These are phyloP conservation scores for Pseudopithomyces maydicus DNA, from an alignment of 2,329 filamentous ascomycete species.

Conservation along the genomic window DNA sequence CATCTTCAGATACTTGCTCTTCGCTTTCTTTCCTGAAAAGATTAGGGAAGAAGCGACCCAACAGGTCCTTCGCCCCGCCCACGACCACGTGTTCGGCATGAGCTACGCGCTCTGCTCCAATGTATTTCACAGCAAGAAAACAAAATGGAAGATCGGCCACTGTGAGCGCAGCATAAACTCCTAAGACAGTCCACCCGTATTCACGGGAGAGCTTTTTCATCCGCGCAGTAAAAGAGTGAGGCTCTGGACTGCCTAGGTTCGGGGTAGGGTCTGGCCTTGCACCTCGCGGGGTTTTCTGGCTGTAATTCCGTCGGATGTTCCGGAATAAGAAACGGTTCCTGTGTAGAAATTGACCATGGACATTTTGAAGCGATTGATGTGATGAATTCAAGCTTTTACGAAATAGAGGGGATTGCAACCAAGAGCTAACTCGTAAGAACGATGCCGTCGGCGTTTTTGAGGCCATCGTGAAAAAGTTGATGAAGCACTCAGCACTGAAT, in stretches of 20 bases:
- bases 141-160: conserved; percentile 91
- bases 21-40: conserved; percentile 50
- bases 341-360: neutral
- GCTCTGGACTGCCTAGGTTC: conserved; percentile 31
- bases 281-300: neutral
- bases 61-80: conserved; percentile 59
- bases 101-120: conserved; percentile 87
- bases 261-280: conserved; percentile 28
- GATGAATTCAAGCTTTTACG: neutral
- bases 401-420: neutral
- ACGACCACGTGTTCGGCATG: conserved; percentile 66
- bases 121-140: conserved; percentile 78
- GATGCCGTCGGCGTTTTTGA: neutral
- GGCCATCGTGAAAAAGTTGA: neutral
- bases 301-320: neutral
- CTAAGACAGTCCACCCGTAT: conserved; percentile 87
- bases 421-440: neutral
- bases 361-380: neutral
- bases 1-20: conserved; percentile 39
- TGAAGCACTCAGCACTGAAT: neutral
- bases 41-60: conserved; percentile 54
- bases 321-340: neutral
- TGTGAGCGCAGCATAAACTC: conserved; percentile 82
- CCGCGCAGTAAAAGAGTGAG: conserved; percentile 61
- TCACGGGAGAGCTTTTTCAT: conserved; percentile 82